phyloP scores from a whole-genome alignment of 2,329 filamentous ascomycete genomes.

The Colletotrichum phormii region DNA sequence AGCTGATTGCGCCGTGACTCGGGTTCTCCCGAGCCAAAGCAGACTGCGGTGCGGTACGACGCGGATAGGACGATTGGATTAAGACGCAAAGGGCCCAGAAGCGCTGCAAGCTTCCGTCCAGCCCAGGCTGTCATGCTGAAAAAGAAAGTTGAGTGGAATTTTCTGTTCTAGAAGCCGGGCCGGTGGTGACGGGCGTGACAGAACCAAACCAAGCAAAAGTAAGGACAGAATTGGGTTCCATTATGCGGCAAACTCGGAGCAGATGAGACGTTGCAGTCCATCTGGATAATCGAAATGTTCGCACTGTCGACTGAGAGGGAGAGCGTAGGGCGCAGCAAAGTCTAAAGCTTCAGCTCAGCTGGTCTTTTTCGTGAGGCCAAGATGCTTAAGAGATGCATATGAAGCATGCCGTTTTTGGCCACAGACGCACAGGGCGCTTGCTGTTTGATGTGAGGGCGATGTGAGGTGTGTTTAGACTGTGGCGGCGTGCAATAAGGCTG shows the following conservation, averaged over 20 bases:
- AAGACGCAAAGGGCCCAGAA: background rate
- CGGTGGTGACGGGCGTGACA: background rate
- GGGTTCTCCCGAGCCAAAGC: background rate
- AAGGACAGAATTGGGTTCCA: background rate
- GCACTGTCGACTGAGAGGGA: slow-evolving; percentile 6
- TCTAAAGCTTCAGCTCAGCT: slow-evolving; percentile 2
- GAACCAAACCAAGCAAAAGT: background rate
- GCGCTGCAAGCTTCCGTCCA: background rate
- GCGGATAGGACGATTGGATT: background rate
- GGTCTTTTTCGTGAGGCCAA: background rate
- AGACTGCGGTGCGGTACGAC: background rate
- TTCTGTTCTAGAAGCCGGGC: slow-evolving; percentile 34
- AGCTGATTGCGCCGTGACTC: slow-evolving; percentile 4
- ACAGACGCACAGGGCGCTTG: background rate
- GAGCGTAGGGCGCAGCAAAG: slow-evolving; percentile 13
- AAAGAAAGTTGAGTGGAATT: background rate
- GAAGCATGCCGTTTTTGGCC: background rate
- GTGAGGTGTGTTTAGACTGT: background rate
- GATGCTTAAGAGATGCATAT: background rate
- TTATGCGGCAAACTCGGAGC: background rate
- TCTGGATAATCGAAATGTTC: slow-evolving; percentile 13
- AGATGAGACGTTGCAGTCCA: slow-evolving; percentile 20
- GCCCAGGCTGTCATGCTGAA: background rate
- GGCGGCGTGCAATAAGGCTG: slow-evolving; percentile 21
- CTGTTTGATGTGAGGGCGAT: background rate